phyloP scores from a whole-genome alignment of 352 stramenopile species.

The Salisapilia sapeloensis region DNA sequence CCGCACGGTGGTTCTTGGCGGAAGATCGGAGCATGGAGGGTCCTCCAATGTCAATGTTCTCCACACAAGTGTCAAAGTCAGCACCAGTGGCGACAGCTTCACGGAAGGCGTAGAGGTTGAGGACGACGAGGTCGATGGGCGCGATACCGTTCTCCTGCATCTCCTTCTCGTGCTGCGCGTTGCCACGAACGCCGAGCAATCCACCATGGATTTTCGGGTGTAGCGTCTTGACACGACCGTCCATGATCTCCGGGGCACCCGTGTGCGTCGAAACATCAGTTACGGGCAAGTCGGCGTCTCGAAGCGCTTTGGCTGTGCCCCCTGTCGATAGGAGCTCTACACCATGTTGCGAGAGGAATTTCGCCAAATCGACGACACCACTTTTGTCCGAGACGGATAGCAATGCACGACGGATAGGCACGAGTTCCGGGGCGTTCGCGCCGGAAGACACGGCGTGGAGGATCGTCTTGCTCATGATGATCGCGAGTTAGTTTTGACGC shows the following conservation, averaged over 20 bases:
- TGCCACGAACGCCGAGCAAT: conserved; percentile 94
- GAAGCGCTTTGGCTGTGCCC: conserved; percentile 93
- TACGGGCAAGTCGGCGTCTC: conserved; percentile 89
- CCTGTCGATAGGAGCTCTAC: conserved; percentile 98
- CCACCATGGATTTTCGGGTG: conserved; percentile 99
- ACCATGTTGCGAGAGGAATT: conserved; percentile 82
- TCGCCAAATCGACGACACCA: conserved; percentile 94
- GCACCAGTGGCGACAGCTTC: conserved; percentile 85
- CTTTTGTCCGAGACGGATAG: conserved; percentile 99
- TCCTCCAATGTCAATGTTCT: conserved; percentile 99
- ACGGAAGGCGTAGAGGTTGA: conserved; percentile 99
- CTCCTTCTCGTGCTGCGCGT: conserved; percentile 91
- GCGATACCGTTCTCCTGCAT: conserved; percentile 93
- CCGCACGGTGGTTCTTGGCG: conserved; percentile 98
- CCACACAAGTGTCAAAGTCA: conserved; percentile 97
- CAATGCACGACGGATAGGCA: conserved; percentile 91
- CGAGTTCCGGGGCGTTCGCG: conserved; percentile 40
- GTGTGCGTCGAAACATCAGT: conserved; percentile 97
- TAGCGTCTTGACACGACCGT: conserved; percentile 99
- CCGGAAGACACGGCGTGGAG: conserved; percentile 57
- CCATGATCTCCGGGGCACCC: conserved; percentile 95
- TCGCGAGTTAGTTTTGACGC: not conserved
- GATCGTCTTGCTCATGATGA: conserved; percentile 59
- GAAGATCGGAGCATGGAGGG: conserved; percentile 98
- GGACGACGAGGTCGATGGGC: conserved; percentile 97